Evolutionary conservation across 768 basidiomycete genomes (phyloP), one percentile per base, ranked within the genome.

Genomic region (Rhodotorula paludigena): DNA sequence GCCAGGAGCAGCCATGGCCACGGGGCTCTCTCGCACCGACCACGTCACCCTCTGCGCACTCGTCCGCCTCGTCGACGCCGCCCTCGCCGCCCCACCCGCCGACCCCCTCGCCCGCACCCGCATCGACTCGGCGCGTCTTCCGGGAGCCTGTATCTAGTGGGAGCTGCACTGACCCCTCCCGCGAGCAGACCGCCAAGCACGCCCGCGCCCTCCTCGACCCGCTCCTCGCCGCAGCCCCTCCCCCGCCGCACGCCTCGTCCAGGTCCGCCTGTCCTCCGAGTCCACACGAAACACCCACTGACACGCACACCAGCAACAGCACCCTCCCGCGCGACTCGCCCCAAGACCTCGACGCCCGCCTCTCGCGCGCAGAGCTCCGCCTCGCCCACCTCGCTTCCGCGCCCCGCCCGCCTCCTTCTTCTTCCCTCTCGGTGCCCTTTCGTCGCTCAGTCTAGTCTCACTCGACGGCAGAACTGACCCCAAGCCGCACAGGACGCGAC

Each of bases 131-230:
- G 66, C 54, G n/a, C 49, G 51, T 42, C 21, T 10, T 33, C 47
- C n/a, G 41, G 41, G 41, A 41, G 23, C 44, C 39, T 7, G 18
- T 36, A 7, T 14, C 30, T 10, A 2, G 15, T 25, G 47, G 5
- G 11, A 25, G n/a, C 8, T 28, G 1, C 33, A 6, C 44, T 44
- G 28, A 42, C 28, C 1, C 30, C 14, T 18, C 9, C n/a, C 0
- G 2, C n/a, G 14, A 7, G 15, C 59, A 72, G 66, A 61, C 65
- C 3, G 39, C 56, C n/a, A 61, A 35, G 41, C 63, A 61, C 23
- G 62, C 63, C 18, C 48, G 55, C 1, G 23, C 60, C 9, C 55
- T 67, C 18, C 55, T 71, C 38, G 57, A 47, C 48, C 18, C 48
- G 30, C 49, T 32, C 49, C 20, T 25, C 25, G 23, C 45, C 25